These are phyloP conservation scores for Tubosaeta sp. DNA, from an alignment of 768 basidiomycete species.

Conservation along the genomic window DNA sequence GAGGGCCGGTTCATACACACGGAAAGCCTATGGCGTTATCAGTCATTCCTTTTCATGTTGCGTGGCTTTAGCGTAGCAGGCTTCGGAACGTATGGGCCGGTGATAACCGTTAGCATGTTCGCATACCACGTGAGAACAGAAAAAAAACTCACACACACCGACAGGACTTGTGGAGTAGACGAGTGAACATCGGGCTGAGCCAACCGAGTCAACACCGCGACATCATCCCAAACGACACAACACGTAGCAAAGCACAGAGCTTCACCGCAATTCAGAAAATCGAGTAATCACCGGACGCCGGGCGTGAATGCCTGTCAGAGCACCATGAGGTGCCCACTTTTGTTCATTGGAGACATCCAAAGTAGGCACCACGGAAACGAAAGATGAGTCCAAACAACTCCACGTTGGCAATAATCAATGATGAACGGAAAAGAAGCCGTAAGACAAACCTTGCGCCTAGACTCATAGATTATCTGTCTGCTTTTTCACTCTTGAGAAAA, in stretches of 20 bases:
- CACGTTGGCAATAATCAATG: background rate
- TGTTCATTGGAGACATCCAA: background rate
- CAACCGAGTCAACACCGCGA: constrained; percentile 4
- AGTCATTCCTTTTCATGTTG: background rate
- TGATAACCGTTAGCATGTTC: background rate
- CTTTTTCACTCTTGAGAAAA: background rate
- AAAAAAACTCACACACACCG: background rate
- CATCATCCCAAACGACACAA: constrained; percentile 4
- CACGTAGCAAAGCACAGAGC: background rate
- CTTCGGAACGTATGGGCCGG: background rate
- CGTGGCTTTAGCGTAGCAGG: background rate
- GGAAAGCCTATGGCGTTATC: background rate
- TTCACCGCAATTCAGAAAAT: background rate
- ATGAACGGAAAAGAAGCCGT: background rate
- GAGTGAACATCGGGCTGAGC: background rate
- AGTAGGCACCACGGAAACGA: background rate
- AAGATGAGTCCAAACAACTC: background rate
- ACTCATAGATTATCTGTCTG: background rate
- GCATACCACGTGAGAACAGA: background rate
- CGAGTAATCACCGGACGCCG: background rate
- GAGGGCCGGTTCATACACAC: too few species aligned
- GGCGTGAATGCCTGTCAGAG: background rate
- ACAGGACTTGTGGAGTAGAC: background rate
- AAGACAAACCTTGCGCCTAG: background rate
- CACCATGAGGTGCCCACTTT: background rate